Base-by-base conservation (phyloP, 2,329 filamentous ascomycete species). In the Aspergillus ochraceus region DNA sequence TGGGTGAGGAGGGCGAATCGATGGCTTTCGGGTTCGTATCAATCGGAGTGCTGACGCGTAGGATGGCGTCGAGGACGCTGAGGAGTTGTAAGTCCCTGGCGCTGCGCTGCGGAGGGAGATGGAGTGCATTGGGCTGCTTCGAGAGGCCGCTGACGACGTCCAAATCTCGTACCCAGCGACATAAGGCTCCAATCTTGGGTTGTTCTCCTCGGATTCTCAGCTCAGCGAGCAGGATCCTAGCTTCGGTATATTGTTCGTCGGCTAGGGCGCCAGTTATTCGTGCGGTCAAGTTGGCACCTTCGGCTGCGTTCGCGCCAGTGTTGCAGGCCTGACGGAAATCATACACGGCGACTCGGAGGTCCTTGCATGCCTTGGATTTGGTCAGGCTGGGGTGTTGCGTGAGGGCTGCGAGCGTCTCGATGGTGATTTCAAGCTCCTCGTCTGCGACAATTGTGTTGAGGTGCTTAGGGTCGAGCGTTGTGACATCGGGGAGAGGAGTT, bases 161-260 rank as follows among this genome's bases (percentile, higher is more conserved):
- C 26, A 90, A 77, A 68, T 90, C 88, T 59, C 88, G 83, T 4
- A 90, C 88, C 88, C 88, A 91, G 58, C 88, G 84, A 71, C 88
- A 90, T 8, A 90, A 74, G 1, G 88, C 87, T 20, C 88, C 88
- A 0, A 90, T 76, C 65, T 89, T 89, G 0, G 88, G 88, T 19
- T 84, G 81, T 62, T 90, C 82, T 3, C 80, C 77, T n/a, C 88
- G 79, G 19, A 90, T 86, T 30, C 83, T 81, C 88, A 90, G 90
- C 76, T 90, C 88, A 0, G 88, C 84, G 1, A 91, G 81, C 14
- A 90, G 70, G 17, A 90, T 81, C 54, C 81, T 81, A 5, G 88
- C 87, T n/a, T 90, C 88, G 10, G 79, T 80, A 64, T 87, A 88
- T 68, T 86, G 85, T 53, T 82, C 86, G 71, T 90, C 88, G 22